A percentile compares a stretch with the other conserved stretches of the same genome.
phyloP scores from a whole-genome alignment of 148 eudicot genomes.

The Silene conica region DNA sequence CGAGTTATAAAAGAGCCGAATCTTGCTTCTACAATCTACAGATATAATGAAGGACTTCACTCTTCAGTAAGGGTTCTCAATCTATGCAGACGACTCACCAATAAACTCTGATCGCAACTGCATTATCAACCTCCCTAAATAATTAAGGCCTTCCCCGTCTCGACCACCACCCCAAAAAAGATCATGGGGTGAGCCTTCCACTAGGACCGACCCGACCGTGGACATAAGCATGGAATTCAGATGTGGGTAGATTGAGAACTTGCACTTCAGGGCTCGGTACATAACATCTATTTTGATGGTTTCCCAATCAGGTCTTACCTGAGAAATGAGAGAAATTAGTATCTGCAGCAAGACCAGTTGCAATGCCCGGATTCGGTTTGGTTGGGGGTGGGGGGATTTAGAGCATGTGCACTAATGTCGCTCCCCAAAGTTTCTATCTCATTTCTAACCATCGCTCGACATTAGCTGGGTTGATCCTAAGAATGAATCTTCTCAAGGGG shows the following conservation, averaged over 20 bases:
- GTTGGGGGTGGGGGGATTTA: no score
- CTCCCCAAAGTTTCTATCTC: no score
- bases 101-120: constrained; percentile 82
- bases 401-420: no score
- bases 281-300: constrained; percentile 62
- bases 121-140: constrained; percentile 91
- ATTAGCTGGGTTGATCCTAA: no score
- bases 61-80: constrained; percentile 15
- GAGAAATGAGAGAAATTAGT: constrained; percentile 3
- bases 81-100: constrained; percentile 40
- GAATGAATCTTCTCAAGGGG: not conserved
- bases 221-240: constrained; percentile 69
- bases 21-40: not conserved
- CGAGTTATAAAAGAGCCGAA: not conserved
- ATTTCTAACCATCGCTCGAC: no score
- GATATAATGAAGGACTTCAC: not conserved
- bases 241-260: constrained; percentile 79
- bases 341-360: no score
- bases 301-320: constrained; percentile 93
- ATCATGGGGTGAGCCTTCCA: constrained; percentile 96
- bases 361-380: no score
- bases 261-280: constrained; percentile 84
- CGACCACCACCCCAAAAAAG: constrained; percentile 99
- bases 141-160: constrained; percentile 97
- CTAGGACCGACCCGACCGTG: constrained; percentile 69